These are phyloP conservation scores for Periconia sp. DNA, from an alignment of 2,329 filamentous ascomycete species.

Conservation along the genomic window DNA sequence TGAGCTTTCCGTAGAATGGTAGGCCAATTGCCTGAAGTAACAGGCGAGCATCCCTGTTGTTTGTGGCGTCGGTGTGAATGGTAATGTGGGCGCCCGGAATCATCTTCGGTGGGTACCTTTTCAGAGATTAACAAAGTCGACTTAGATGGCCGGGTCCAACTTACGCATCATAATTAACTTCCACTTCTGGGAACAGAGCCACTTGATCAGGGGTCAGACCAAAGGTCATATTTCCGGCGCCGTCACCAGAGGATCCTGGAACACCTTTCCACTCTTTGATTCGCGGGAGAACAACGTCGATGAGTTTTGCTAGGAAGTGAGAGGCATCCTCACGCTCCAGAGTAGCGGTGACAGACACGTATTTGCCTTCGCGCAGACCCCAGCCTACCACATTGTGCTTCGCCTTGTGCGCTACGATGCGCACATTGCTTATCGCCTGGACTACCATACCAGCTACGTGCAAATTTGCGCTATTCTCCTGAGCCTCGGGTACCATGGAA, in stretches of 20 bases:
- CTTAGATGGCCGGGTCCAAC: constrained; percentile 41
- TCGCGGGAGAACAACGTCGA: constrained; percentile 88
- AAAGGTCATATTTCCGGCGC: constrained; percentile 83
- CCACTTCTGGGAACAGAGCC: constrained; percentile 88
- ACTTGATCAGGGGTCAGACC: constrained; percentile 79
- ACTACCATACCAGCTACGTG: constrained; percentile 84
- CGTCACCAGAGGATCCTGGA: constrained; percentile 79
- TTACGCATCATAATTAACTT: constrained; percentile 90
- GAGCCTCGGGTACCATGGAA: constrained; percentile 71
- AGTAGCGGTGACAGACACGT: constrained; percentile 77
- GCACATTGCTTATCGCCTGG: constrained; percentile 82
- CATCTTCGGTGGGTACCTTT: constrained; percentile 71
- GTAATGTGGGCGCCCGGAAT: constrained; percentile 85
- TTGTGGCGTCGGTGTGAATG: constrained; percentile 82
- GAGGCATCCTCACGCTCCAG: constrained; percentile 81
- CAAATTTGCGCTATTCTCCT: constrained; percentile 74
- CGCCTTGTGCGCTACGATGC: constrained; percentile 72
- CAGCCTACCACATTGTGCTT: constrained; percentile 76
- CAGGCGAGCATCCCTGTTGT: constrained; percentile 82
- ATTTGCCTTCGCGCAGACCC: constrained; percentile 72
- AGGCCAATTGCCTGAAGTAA: constrained; percentile 75
- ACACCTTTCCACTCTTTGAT: constrained; percentile 96
- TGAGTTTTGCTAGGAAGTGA: constrained; percentile 87
- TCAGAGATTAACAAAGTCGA: neutral
- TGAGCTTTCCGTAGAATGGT: constrained; percentile 80